Evolutionary conservation across 75 land plant species (phyloP).

Genomic region (Larix kaempferi): DNA sequence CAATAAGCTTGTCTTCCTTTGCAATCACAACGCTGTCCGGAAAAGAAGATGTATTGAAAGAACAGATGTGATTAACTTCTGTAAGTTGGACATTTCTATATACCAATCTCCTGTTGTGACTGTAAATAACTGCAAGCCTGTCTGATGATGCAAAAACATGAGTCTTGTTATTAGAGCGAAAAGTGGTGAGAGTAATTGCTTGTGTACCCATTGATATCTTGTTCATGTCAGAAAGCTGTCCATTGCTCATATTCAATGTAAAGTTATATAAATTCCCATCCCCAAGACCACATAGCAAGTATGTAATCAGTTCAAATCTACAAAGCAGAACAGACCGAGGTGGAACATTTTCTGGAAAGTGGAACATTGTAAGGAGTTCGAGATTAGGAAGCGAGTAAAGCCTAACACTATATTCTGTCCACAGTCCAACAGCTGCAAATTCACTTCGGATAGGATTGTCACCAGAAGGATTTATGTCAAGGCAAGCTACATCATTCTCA

Average conservation of each 20-base stretch:
- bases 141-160: slow-evolving; percentile 65
- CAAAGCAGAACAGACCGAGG: slow-evolving; percentile 99
- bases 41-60: too few species aligned
- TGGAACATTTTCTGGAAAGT: slow-evolving; percentile 85
- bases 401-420: slow-evolving; percentile 92
- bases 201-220: slow-evolving; percentile 94
- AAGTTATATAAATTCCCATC: slow-evolving; percentile 92
- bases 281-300: slow-evolving; percentile 91
- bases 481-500: slow-evolving; percentile 92
- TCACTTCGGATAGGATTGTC: slow-evolving; percentile 61
- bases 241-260: slow-evolving; percentile 51
- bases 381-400: slow-evolving; percentile 86
- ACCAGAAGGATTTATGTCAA: slow-evolving; percentile 93
- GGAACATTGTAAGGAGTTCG: slow-evolving; percentile 66
- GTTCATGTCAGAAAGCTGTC: slow-evolving; percentile 76
- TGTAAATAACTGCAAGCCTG: slow-evolving; percentile 92
- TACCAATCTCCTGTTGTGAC: slow-evolving; percentile 77
- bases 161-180: too few species aligned
- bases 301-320: slow-evolving; percentile 88
- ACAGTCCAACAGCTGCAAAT: slow-evolving; percentile 92
- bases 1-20: too few species aligned
- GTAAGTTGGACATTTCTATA: too few species aligned
- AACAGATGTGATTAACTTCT: too few species aligned
- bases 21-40: too few species aligned
- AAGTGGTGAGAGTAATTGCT: slow-evolving; percentile 63